These are phyloP conservation scores for Mycena rosella DNA, from an alignment of 768 basidiomycete species.

Conservation along the genomic window DNA sequence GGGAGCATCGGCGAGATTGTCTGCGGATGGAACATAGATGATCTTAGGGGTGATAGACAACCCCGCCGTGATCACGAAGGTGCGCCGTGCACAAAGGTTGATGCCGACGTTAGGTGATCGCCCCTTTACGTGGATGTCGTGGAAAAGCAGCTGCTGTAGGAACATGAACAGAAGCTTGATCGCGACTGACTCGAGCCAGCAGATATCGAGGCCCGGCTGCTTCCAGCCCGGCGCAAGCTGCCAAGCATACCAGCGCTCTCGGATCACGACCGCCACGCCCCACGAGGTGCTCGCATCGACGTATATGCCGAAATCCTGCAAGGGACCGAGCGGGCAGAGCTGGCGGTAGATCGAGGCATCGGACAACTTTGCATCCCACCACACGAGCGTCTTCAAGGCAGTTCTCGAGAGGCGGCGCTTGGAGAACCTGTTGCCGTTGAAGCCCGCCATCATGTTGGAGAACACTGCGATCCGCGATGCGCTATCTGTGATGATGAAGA, in stretches of 20 bases:
- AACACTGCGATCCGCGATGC: constrained; percentile 13
- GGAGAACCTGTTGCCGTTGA: background rate
- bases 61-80: background rate
- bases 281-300: background rate
- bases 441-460: constrained; percentile 3
- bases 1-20: constrained; percentile 17
- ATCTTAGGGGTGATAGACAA: background rate
- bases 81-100: background rate
- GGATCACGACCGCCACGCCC: too few species aligned
- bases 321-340: background rate
- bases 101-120: background rate
- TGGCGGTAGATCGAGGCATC: background rate
- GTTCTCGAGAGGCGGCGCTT: background rate
- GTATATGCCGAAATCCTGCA: background rate
- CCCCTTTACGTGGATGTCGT: background rate
- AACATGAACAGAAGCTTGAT: background rate
- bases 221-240: background rate
- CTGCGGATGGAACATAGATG: constrained; percentile 3
- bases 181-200: background rate
- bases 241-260: too few species aligned
- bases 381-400: background rate
- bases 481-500: constrained; percentile 2
- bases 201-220: background rate
- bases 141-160: background rate
- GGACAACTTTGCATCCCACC: background rate